Evolutionary conservation across 352 stramenopile species (phyloP).

Genomic region (Pythium monospermum): DNA sequence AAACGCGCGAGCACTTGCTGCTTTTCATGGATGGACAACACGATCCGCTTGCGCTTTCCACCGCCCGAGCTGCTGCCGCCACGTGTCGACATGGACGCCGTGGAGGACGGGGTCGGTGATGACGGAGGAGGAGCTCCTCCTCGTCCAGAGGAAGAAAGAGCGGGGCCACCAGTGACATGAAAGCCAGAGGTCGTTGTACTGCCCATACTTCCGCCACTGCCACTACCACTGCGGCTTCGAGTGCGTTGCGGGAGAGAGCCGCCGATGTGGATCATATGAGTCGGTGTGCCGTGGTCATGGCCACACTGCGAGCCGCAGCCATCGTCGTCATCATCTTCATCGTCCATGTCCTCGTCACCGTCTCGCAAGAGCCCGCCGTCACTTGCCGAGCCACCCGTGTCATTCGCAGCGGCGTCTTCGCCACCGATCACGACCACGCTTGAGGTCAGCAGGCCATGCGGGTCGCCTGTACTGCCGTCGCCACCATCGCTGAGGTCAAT

Average conservation of each 20-base stretch:
- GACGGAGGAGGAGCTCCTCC: background rate
- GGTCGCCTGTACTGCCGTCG: constrained; percentile 6
- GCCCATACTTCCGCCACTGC: no score
- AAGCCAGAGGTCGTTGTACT: background rate
- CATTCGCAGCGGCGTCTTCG: constrained; percentile 8
- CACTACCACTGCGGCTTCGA: background rate
- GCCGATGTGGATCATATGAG: constrained; percentile 20
- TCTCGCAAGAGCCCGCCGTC: constrained; percentile 1
- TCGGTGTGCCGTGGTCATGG: constrained; percentile 9
- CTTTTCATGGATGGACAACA: constrained; percentile 81
- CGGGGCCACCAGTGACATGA: background rate
- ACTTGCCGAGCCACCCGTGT: background rate
- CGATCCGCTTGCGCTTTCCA: constrained; percentile 74
- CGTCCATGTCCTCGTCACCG: constrained; percentile 11
- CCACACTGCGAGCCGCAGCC: constrained; percentile 12
- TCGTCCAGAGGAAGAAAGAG: no score
- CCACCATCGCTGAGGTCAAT: constrained; percentile 23
- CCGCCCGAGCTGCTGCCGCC: background rate
- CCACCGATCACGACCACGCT: constrained; percentile 25
- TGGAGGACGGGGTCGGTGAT: constrained; percentile 15
- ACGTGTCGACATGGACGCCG: background rate
- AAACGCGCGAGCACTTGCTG: constrained; percentile 76
- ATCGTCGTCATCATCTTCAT: constrained; percentile 17
- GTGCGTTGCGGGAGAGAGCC: background rate
- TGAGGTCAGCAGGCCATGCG: constrained; percentile 19